phyloP scores from a whole-genome alignment of 768 basidiomycete genomes.

The Crassisporium funariophilum region DNA sequence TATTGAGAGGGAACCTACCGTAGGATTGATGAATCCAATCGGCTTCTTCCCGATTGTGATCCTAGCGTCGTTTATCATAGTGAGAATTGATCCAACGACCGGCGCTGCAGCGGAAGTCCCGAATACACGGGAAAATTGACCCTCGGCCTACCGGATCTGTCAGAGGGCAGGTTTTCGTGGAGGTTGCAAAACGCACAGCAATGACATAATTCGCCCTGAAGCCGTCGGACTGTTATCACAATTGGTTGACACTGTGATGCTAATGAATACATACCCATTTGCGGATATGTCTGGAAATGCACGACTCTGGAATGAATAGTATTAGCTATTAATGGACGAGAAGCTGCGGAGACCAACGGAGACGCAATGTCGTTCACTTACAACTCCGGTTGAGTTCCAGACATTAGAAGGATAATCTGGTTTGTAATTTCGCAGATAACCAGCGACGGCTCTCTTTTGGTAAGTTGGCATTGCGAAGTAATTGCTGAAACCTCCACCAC shows the following conservation, averaged over 20 bases:
- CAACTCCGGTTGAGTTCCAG: constrained; percentile 37
- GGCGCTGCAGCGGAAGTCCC: constrained; percentile 55
- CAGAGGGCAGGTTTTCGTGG: not conserved
- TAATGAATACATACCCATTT: constrained; percentile 30
- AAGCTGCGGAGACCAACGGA: not conserved
- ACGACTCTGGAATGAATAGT: constrained; percentile 36
- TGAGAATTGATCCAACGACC: constrained; percentile 48
- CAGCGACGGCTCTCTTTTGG: constrained; percentile 38
- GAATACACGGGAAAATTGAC: constrained; percentile 38
- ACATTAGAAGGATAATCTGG: constrained; percentile 18
- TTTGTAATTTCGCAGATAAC: constrained; percentile 36
- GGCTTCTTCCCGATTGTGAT: constrained; percentile 40
- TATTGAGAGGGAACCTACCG: constrained; percentile 25
- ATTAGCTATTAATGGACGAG: not conserved
- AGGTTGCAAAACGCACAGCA: constrained; percentile 26
- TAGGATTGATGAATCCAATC: constrained; percentile 52
- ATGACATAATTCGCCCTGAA: constrained; percentile 46
- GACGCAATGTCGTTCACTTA: constrained; percentile 14
- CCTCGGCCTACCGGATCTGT: constrained; percentile 31
- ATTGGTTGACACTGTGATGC: not conserved
- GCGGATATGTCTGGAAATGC: constrained; percentile 52
- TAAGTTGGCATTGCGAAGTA: constrained; percentile 40
- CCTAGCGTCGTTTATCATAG: constrained; percentile 56
- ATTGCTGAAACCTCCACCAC: constrained; percentile 45
- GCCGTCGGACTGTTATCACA: no score